phyloP scores from a whole-genome alignment of 306 rosid species.

The Sicyos edulis region DNA sequence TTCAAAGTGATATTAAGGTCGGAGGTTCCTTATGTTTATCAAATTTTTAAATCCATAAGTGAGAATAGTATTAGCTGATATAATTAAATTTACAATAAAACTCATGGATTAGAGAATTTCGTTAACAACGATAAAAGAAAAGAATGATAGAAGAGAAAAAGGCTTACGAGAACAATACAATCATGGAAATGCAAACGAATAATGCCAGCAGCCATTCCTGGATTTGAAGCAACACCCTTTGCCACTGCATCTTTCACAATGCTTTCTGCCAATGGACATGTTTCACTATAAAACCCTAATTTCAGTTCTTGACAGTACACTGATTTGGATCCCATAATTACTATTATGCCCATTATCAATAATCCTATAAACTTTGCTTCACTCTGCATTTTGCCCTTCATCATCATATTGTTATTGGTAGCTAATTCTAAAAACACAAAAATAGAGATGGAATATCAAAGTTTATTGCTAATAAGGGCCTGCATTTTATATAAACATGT shows the following conservation, averaged over 20 bases:
- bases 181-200: conserved; percentile 7
- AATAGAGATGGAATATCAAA: background rate
- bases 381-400: too few species aligned
- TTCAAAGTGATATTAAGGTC: too few species aligned
- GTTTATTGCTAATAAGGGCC: background rate
- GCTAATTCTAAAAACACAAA: too few species aligned
- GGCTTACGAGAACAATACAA: conserved; percentile 6
- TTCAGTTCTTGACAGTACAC: background rate
- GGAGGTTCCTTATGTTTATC: too few species aligned
- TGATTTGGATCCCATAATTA: background rate
- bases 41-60: too few species aligned
- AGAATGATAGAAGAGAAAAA: too few species aligned
- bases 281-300: background rate
- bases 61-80: too few species aligned
- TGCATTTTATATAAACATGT: background rate
- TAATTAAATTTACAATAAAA: too few species aligned
- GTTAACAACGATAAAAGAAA: too few species aligned
- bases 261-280: background rate
- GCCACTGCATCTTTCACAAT: conserved; percentile 8
- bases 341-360: background rate
- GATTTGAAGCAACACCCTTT: background rate
- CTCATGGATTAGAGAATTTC: too few species aligned
- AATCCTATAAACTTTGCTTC: background rate
- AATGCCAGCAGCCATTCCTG: conserved; percentile 4
- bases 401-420: too few species aligned